Conservation (phyloP, 2,329 filamentous ascomycete genomes). For the Colletotrichum tamarilloi region DNA sequence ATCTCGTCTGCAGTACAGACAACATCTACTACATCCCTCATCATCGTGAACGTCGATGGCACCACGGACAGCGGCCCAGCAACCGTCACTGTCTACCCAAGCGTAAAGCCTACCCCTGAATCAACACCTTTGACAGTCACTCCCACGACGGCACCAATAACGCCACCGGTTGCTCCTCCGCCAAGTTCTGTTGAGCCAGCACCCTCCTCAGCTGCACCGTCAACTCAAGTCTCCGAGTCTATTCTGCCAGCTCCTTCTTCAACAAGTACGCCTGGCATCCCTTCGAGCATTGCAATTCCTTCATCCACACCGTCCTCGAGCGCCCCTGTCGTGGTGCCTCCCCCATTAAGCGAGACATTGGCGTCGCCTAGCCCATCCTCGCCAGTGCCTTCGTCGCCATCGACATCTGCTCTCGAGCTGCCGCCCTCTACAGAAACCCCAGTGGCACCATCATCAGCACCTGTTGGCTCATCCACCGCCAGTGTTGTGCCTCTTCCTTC, state of each 20-base stretch:
- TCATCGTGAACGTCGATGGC: constrained; percentile 43
- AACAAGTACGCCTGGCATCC: not conserved
- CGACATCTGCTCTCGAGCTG: not conserved
- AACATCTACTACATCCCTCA: constrained; percentile 43
- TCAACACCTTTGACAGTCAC: not conserved
- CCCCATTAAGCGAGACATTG: not conserved
- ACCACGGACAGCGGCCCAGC: constrained; percentile 20
- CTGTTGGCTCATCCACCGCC: not conserved
- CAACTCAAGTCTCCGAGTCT: not conserved
- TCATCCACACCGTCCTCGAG: not conserved
- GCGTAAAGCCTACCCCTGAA: constrained; percentile 1
- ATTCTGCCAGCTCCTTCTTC: not conserved
- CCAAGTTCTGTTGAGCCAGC: not conserved
- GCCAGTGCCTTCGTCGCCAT: not conserved
- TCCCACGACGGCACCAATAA: constrained; percentile 2
- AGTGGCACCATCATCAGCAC: not conserved
- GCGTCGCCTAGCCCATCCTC: not conserved
- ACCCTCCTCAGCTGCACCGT: not conserved
- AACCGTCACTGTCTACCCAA: constrained; percentile 29
- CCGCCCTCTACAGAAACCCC: not conserved
- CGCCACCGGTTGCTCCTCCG: constrained; percentile 3
- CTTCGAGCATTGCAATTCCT: not conserved
- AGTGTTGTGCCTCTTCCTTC: not conserved
- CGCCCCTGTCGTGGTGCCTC: not conserved
- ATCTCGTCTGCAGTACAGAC: constrained; percentile 37